Evolutionary conservation across 169 alveolate genomes (phyloP).

Genomic region (Eimeria tenella): DNA sequence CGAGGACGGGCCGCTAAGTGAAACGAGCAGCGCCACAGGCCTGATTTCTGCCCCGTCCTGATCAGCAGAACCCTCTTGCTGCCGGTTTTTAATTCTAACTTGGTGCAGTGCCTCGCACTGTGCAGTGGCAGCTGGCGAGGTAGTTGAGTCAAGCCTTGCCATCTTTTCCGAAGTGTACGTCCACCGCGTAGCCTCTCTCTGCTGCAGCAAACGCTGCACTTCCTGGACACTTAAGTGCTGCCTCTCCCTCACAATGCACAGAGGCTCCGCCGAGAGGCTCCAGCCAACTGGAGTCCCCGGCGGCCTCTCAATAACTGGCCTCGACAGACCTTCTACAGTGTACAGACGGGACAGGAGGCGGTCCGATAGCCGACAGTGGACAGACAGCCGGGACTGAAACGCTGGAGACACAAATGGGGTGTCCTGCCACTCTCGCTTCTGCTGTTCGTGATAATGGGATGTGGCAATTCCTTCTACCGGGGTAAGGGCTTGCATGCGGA

Average conservation of each 20-base stretch:
- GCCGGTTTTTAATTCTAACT: background rate
- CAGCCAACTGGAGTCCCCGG: background rate
- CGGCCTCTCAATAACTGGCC: background rate
- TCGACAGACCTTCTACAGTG: background rate
- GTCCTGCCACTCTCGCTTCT: constrained; percentile 37
- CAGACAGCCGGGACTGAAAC: constrained; percentile 2
- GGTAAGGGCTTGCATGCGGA: background rate
- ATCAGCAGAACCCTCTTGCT: background rate
- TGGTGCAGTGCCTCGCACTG: constrained; percentile 2
- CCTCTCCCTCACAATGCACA: constrained; percentile 4
- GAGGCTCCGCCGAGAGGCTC: constrained; percentile 2
- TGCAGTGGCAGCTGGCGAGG: background rate
- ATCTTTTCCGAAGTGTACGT: too few species aligned
- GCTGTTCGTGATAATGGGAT: background rate
- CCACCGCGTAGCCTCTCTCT: too few species aligned
- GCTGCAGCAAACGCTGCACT: constrained; percentile 20
- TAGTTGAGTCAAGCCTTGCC: too few species aligned
- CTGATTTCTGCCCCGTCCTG: background rate
- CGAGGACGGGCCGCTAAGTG: constrained; percentile 33
- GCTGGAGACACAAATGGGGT: constrained; percentile 35
- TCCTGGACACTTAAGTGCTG: background rate
- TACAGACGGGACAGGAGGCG: background rate
- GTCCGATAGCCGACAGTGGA: constrained; percentile 7
- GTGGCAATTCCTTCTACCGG: background rate
- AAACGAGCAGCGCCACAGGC: background rate